Conservation (phyloP, 805 yeast species). For the Kuraishia piskuri region DNA sequence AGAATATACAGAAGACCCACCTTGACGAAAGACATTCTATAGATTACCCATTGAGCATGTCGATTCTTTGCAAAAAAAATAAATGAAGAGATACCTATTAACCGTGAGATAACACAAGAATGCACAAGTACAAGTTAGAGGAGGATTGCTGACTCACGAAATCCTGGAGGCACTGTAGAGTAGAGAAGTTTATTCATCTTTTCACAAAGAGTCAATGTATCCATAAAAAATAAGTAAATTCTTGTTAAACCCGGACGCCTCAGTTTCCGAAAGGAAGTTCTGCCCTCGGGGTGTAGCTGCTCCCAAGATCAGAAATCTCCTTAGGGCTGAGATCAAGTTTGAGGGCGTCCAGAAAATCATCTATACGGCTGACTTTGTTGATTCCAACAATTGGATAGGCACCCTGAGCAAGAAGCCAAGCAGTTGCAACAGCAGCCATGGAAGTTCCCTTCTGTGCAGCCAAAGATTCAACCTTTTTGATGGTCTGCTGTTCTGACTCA, state of each 20-base stretch:
- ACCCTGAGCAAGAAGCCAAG: slow-evolving; percentile 47
- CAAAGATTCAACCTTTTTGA: slow-evolving; percentile 43
- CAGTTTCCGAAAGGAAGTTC: too few species aligned
- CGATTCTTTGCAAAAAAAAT: too few species aligned
- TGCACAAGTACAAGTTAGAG: too few species aligned
- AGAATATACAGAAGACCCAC: neutral
- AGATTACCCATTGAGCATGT: neutral
- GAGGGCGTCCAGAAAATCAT: slow-evolving; percentile 39
- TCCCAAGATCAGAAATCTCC: slow-evolving; percentile 13
- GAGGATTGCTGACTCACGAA: too few species aligned
- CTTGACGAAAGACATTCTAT: too few species aligned
- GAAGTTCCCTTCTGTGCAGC: slow-evolving; percentile 36
- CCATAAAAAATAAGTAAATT: too few species aligned
- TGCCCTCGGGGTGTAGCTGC: too few species aligned
- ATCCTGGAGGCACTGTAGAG: too few species aligned
- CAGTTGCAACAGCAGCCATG: slow-evolving; percentile 47
- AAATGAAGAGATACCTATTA: neutral
- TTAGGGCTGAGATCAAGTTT: slow-evolving; percentile 28
- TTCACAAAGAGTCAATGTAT: too few species aligned
- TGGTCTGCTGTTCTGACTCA: slow-evolving; percentile 31
- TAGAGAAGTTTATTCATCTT: too few species aligned
- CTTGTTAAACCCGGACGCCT: too few species aligned
- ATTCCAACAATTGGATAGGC: slow-evolving; percentile 48
- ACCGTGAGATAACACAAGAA: too few species aligned
- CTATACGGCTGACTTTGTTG: slow-evolving; percentile 36